These are phyloP conservation scores for Skeletonema costatum DNA, from an alignment of 108 stramenopile genomes.

Conservation along the genomic window DNA sequence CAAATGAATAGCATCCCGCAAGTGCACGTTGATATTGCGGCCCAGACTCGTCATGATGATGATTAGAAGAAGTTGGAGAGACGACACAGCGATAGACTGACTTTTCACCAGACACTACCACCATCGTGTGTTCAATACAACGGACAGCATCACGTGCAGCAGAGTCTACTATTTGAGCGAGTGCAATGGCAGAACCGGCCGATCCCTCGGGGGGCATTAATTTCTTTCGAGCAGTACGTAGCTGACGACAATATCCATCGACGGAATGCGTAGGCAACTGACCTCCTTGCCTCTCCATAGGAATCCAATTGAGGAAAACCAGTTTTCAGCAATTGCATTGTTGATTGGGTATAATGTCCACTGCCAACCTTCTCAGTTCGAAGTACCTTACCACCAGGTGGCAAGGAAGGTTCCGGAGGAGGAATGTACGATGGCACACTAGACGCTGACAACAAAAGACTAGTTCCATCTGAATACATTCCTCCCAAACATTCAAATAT, in stretches of 20 bases:
- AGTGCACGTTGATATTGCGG: constrained; percentile 72
- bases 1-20: constrained; percentile 69
- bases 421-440: background rate
- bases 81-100: constrained; percentile 81
- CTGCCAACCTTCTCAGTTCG: constrained; percentile 87
- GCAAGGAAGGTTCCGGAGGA: constrained; percentile 53
- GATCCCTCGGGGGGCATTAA: constrained; percentile 12
- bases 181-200: constrained; percentile 12
- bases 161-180: constrained; percentile 57
- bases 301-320: constrained; percentile 86
- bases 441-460: constrained; percentile 18
- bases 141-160: constrained; percentile 85
- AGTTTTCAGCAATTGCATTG: constrained; percentile 53
- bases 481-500: constrained; percentile 86
- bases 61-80: constrained; percentile 46
- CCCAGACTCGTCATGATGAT: constrained; percentile 27
- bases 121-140: constrained; percentile 89
- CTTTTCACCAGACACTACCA: constrained; percentile 77
- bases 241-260: constrained; percentile 71
- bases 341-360: constrained; percentile 66
- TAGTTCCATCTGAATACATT: constrained; percentile 50
- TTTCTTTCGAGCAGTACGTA: constrained; percentile 73
- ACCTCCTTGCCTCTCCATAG: constrained; percentile 81
- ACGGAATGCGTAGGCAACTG: constrained; percentile 63
- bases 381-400: constrained; percentile 61